Percentiles rank a stretch among this genome's conserved stretches.
phyloP scores from a whole-genome alignment of 2,329 filamentous ascomycete species.

The Alternaria consortialis region DNA sequence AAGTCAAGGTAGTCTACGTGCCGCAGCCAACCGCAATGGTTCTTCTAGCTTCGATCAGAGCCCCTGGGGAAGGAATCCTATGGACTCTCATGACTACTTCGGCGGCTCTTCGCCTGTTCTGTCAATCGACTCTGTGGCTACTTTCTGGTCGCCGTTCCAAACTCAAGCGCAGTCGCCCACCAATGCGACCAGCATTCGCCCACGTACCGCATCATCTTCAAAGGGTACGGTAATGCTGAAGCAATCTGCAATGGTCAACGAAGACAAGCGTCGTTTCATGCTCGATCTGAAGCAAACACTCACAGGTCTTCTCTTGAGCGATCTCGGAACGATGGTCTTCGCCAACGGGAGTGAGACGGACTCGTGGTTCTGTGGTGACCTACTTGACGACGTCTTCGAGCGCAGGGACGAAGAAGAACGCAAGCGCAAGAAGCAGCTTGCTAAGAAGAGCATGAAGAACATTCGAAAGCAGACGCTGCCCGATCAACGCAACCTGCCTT shows the following conservation, averaged over 20 bases:
- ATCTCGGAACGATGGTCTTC: conserved; percentile 86
- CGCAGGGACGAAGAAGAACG: conserved; percentile 54
- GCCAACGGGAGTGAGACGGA: conserved; percentile 93
- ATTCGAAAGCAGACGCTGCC: conserved; percentile 53
- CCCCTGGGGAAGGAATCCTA: conserved; percentile 70
- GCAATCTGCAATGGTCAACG: conserved; percentile 62
- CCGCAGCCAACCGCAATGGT: conserved; percentile 67
- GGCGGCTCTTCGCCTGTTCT: conserved; percentile 72
- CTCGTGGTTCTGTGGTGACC: conserved; percentile 75
- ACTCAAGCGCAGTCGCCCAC: conserved; percentile 71
- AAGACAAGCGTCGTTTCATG: conserved; percentile 82
- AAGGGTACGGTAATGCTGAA: conserved; percentile 72
- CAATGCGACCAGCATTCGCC: conserved; percentile 68
- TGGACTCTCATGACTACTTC: conserved; percentile 77
- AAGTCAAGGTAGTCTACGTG: conserved; percentile 66
- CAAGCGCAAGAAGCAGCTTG: conserved; percentile 49
- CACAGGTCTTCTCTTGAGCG: conserved; percentile 85
- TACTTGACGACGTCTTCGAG: conserved; percentile 59
- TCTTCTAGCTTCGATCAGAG: conserved; percentile 77
- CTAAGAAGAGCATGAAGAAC: conserved; percentile 68
- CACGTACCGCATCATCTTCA: conserved; percentile 72
- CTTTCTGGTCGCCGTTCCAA: conserved; percentile 90
- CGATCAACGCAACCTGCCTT: conserved; percentile 51
- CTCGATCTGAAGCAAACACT: conserved; percentile 79
- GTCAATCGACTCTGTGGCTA: conserved; percentile 77